These are phyloP conservation scores for Scedosporium dehoogii DNA, from an alignment of 2,329 filamentous ascomycete species.

Conservation along the genomic window DNA sequence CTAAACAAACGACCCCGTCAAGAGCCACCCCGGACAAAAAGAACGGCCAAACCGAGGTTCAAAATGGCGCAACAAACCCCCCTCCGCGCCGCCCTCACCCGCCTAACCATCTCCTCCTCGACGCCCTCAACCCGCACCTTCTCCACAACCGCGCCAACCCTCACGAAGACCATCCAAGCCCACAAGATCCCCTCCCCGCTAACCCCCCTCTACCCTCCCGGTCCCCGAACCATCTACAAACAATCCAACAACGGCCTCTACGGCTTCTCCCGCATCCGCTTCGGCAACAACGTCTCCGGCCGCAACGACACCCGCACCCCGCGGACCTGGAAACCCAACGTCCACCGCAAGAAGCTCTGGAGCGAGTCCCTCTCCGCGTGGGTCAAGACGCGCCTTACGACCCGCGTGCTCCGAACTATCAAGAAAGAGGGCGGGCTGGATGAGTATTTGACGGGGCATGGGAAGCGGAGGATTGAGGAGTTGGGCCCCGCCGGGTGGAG, in stretches of 20 bases:
- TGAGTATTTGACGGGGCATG: slow-evolving; percentile 78
- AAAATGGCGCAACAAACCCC: background rate
- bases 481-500: slow-evolving; percentile 86
- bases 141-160: slow-evolving; percentile 23
- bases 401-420: slow-evolving; percentile 62
- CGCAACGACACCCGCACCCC: slow-evolving; percentile 61
- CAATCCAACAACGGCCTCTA: slow-evolving; percentile 70
- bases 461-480: slow-evolving; percentile 68
- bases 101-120: background rate
- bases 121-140: slow-evolving; percentile 15
- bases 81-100: background rate
- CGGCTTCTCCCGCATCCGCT: slow-evolving; percentile 60
- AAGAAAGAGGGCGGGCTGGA: slow-evolving; percentile 83
- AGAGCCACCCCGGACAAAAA: background rate
- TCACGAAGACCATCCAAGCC: slow-evolving; percentile 30
- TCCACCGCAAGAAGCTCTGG: slow-evolving; percentile 59
- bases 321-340: slow-evolving; percentile 67
- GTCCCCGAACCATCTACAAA: slow-evolving; percentile 61
- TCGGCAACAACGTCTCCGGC: slow-evolving; percentile 66
- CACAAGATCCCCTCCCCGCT: slow-evolving; percentile 35
- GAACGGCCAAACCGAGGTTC: background rate
- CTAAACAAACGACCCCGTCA: background rate
- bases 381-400: slow-evolving; percentile 59
- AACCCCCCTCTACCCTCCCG: slow-evolving; percentile 65
- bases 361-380: slow-evolving; percentile 50